Base-by-base conservation (phyloP, 2,329 filamentous ascomycete species). In the Colletotrichum camelliae region DNA sequence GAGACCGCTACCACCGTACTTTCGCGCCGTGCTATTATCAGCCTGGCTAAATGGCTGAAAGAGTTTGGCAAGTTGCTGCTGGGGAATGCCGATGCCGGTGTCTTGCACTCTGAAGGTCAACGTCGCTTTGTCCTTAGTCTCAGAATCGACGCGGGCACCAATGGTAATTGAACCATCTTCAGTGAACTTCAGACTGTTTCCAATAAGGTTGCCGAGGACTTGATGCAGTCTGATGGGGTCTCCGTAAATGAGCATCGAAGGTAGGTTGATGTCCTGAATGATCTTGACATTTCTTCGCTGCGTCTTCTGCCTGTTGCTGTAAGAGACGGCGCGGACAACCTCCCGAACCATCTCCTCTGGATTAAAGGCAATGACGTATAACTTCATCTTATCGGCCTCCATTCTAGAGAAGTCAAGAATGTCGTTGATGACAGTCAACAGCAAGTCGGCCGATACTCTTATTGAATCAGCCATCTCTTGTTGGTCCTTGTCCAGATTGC, bases 361-460 rank as follows among this genome's bases (percentile, higher is more conserved):
- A 78, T 92, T 93, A 84, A 93, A 93, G 9, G 91, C 91, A 70
- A 92, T 93, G 75, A 93, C 89, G 81, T 95, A 95, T 2, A 96
- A 90, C 82, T 97, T 95, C 87, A 98, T 93, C 83, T 95, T 94
- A 79, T 96, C 95, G 4, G 94, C 95, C 83, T 98, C 95, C 87
- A 97, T 95, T 84, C 98, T 97, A 33, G 96, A 98, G 82, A 98
- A 97, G 84, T 98, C 96, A 6, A 98, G 88, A 69, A 98, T 98
- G 81, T 98, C 96, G 81, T 98, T 98, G 86, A 98, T 98, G 64
- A 98, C 95, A 0, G 96, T 97, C 31, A 98, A 88, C 16, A 98
- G 86, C 18, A 97, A 92, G 81, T 98, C 96, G 0, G 95, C 95
- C 65, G 95, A 97, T 37, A 96, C 90, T 66, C 95, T 92, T 70